phyloP scores from a whole-genome alignment of 2,329 filamentous ascomycete genomes.

The Penicillium nordicum region DNA sequence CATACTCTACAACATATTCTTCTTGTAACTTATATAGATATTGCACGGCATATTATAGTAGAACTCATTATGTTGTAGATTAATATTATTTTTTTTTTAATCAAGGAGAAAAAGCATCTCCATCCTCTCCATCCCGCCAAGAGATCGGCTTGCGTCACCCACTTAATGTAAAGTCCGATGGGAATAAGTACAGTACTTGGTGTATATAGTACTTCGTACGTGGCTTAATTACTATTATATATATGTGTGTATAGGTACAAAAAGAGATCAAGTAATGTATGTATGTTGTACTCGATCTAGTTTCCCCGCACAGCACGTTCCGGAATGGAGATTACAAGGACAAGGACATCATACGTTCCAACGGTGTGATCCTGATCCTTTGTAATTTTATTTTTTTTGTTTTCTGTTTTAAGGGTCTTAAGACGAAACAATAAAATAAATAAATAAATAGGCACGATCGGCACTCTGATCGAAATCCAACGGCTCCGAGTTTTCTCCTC shows the following conservation, averaged over 20 bases:
- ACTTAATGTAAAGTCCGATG: background rate
- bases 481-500: constrained; percentile 27
- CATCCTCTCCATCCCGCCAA: constrained; percentile 3
- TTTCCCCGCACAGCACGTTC: constrained; percentile 5
- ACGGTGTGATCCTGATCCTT: background rate
- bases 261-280: no score
- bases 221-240: background rate
- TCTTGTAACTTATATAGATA: background rate
- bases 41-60: background rate
- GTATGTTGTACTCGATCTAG: background rate
- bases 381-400: background rate
- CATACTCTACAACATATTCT: background rate
- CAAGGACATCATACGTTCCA: background rate
- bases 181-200: background rate
- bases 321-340: background rate
- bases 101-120: background rate
- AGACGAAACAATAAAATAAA: background rate
- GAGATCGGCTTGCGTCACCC: constrained; percentile 25
- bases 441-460: background rate
- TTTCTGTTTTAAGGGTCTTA: background rate
- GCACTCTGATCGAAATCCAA: constrained; percentile 14
- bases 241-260: background rate
- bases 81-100: background rate
- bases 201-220: background rate
- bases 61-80: background rate